These are phyloP conservation scores for Mycena epipterygia DNA, from an alignment of 768 basidiomycete genomes.

Conservation along the genomic window DNA sequence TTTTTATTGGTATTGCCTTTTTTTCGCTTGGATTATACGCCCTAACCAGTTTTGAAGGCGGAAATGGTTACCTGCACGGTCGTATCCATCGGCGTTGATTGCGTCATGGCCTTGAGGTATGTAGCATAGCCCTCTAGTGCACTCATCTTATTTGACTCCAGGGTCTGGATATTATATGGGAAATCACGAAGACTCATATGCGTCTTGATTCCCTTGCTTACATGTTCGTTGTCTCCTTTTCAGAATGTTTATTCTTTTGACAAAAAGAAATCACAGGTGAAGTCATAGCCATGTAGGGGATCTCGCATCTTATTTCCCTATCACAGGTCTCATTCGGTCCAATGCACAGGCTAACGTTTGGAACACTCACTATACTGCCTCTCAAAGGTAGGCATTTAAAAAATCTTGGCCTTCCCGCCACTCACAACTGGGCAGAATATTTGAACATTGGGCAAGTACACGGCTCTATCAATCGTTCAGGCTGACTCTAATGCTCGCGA, in stretches of 20 bases:
- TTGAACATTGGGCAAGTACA: not conserved
- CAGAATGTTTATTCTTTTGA: not conserved
- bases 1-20: not conserved
- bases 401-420: not conserved
- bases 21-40: not conserved
- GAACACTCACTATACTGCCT: not conserved
- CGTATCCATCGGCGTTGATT: not conserved
- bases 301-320: too few species aligned
- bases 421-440: not conserved
- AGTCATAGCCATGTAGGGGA: not conserved
- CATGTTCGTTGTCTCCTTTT: not conserved
- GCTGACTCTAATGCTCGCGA: not conserved
- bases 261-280: not conserved
- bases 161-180: conserved; percentile 3
- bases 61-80: not conserved
- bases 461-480: not conserved
- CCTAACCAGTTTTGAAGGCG: not conserved
- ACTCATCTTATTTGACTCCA: not conserved
- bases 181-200: not conserved
- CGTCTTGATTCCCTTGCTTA: not conserved
- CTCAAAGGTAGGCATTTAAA: not conserved
- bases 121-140: not conserved
- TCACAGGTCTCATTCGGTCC: not conserved
- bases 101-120: not conserved
- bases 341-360: not conserved